Base-by-base conservation (phyloP, 331 rosid species). In the Stylosanthes scabra region DNA sequence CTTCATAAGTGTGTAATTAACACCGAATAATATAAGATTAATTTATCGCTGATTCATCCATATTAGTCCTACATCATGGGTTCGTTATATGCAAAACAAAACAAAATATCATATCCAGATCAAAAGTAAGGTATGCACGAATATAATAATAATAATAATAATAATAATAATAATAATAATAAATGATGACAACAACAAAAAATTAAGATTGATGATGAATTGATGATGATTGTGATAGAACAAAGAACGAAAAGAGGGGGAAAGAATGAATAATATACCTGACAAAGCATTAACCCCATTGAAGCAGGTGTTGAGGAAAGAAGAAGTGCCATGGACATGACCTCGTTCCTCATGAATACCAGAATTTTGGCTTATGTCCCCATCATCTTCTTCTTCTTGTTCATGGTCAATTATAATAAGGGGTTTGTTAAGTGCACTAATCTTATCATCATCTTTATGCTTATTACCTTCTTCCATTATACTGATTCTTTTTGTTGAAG, bases 241-340 rank as follows among this genome's bases (percentile, higher is more conserved):
- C 15, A 3, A 41, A 16, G 39, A 34, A 67, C 15, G 15, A 41
- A 16, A 11, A 41, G 31, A 41, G 3, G 70, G 54, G 8, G 7
- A 8, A 15, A 10, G 52, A 41, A 61, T 14, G 5, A 60, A 13
- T 34, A 1, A 50, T 25, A 66, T 62, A 82, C 88, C 88, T 70
- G 88, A 70, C 51, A 84, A 76, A 47, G 78, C 82, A 77, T 87
- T 84, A 76, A 87, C 88, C 0, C 85, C 88, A 63, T 88, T 77
- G 84, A 88, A 75, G 59, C 82, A 83, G 9, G 85, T 80, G 10
- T 39, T 80, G 75, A 45, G 29, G 29, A 74, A 80, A 29, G 80
- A 37, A 9, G 83, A 5, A 64, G 60, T 27, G 67, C 28, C 64
- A 11, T 66, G n/a, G 50, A 5, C 9, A 28, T 3, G 3, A 6